Base-by-base conservation (phyloP, 1,284 basidiomycete genomes). In the Fomes fomentarius region DNA sequence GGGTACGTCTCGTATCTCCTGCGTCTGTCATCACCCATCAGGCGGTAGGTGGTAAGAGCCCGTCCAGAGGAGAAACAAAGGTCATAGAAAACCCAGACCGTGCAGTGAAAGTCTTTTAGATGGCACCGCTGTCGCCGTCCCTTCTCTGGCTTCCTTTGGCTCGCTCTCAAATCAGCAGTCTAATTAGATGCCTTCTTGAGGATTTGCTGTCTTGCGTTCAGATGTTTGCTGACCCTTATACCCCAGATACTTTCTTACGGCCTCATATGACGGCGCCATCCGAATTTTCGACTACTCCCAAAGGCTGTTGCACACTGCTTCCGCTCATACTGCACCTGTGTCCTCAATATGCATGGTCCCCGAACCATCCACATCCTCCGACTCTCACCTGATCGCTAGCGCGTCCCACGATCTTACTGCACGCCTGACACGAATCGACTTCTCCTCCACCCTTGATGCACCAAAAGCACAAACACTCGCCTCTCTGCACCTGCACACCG, bases 391-490 rank as follows among this genome's bases (percentile, higher is more conserved):
- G 35, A 72, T 96, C 31, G 93, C 89, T 0, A 94, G 84, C 33
- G 85, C 91, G 1, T 94, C 95, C 42, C 89, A 89, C 50, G 95
- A 98, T 69, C 83, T 93, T 35, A 87, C 89, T 0, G 82, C 82
- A 0, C 85, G 83, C 47, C 74, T 93, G 39, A 87, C 82, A 17
- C 77, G 75, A 52, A 58, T 91, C 33, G 75, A 68, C 61, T 68
- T 71, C 67, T 61, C 62, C 5, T 46, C 71, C 1, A 58, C 64
- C 38, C 49, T 73, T 40, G 66, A 63, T 41, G 68, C 58, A 52
- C 73, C 64, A 21, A 62, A 71, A 47, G 57, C 71, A 7, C 72
- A 75, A 51, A 65, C 78, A 0, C 71, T 89, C 7, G 79, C 88
- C 1, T 83, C 82, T 0, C 78, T 92, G 0, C 85, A 91, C 65